These are phyloP conservation scores for Saussurea involucrata DNA, from an alignment of 129 eudicot genomes.

Conservation along the genomic window DNA sequence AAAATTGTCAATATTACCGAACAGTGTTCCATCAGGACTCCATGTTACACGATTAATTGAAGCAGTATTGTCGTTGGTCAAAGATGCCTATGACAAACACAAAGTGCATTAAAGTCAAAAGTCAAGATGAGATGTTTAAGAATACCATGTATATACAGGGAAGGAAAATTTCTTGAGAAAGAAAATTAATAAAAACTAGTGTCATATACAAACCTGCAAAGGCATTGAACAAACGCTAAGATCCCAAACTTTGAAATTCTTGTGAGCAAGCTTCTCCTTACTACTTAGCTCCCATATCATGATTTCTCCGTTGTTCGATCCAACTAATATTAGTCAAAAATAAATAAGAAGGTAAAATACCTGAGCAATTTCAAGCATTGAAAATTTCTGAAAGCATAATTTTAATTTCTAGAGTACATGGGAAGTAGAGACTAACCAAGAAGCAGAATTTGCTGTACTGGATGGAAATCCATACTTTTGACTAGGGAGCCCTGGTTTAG, in stretches of 20 bases:
- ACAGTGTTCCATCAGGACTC: constrained; percentile 82
- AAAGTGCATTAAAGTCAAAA: constrained; percentile 6
- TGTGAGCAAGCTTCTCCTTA: constrained; percentile 62
- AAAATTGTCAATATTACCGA: constrained; percentile 39
- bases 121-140: neutral
- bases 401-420: neutral
- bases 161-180: neutral
- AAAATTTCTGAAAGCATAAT: neutral
- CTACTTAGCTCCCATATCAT: constrained; percentile 75
- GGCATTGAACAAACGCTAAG: constrained; percentile 60
- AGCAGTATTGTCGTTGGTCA: constrained; percentile 57
- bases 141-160: neutral
- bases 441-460: constrained; percentile 67
- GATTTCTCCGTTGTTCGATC: constrained; percentile 68
- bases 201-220: constrained; percentile 56
- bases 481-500: constrained; percentile 73
- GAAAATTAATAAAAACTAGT: neutral
- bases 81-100: constrained; percentile 46
- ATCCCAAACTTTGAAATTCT: constrained; percentile 83
- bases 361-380: neutral
- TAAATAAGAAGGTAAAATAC: neutral
- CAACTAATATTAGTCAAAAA: constrained; percentile 36
- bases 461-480: constrained; percentile 90
- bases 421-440: constrained; percentile 54
- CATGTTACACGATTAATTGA: constrained; percentile 72